Percentiles rank a stretch among this genome's conserved stretches.
These are phyloP conservation scores for Allomyces arbusculus DNA, from an alignment of 192 early-diverging fungal species.

Conservation along the genomic window DNA sequence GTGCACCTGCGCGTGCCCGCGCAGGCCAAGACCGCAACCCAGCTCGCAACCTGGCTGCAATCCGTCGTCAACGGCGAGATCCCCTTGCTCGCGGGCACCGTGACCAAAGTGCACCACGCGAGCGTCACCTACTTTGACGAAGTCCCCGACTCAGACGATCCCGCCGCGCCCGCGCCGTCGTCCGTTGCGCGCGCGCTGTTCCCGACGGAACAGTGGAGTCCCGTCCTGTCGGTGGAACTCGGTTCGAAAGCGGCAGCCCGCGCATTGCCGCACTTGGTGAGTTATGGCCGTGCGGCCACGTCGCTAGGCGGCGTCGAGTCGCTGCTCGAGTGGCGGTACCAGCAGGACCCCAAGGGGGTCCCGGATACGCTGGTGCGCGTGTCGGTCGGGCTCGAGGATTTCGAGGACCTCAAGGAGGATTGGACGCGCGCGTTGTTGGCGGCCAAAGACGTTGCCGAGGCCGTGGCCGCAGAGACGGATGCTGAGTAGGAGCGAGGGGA, in stretches of 20 bases:
- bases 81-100: background rate
- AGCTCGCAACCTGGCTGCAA: constrained; percentile 28
- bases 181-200: background rate
- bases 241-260: constrained; percentile 20
- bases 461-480: background rate
- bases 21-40: constrained; percentile 31
- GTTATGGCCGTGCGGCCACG: constrained; percentile 32
- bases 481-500: no score
- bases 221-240: constrained; percentile 24
- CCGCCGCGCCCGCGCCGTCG: no score
- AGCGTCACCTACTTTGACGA: background rate
- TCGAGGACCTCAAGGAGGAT: constrained; percentile 41
- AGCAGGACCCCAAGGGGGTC: constrained; percentile 14
- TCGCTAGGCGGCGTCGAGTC: constrained; percentile 42
- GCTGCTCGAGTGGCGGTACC: constrained; percentile 43
- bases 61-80: constrained; percentile 9
- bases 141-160: no score
- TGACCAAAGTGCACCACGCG: constrained; percentile 2
- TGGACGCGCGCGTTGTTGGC: constrained; percentile 22
- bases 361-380: constrained; percentile 31
- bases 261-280: constrained; percentile 18
- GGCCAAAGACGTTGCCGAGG: background rate
- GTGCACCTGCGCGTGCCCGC: constrained; percentile 33
- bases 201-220: no score
- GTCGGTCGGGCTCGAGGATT: constrained; percentile 42